phyloP scores from a whole-genome alignment of 1,139 yeast genomes.

The Pichia sp. region DNA sequence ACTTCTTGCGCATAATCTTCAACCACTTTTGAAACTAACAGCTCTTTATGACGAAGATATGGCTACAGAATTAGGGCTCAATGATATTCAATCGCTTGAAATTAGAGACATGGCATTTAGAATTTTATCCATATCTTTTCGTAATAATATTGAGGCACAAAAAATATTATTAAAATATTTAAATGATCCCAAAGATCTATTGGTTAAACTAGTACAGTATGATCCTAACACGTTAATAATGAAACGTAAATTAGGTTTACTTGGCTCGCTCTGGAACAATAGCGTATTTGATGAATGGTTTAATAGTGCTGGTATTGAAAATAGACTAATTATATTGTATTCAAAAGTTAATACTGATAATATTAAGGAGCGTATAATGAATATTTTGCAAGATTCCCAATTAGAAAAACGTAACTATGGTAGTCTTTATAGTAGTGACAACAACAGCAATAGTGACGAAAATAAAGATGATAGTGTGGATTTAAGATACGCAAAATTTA shows the following conservation, averaged over 20 bases:
- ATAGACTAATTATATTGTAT: constrained; percentile 18
- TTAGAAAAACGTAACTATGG: constrained; percentile 17
- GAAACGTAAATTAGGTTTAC: constrained; percentile 25
- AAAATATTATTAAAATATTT: constrained; percentile 20
- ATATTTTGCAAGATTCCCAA: constrained; percentile 37
- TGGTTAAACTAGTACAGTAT: constrained; percentile 11
- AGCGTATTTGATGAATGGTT: constrained; percentile 16
- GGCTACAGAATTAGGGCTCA: constrained; percentile 5
- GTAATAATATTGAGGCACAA: constrained; percentile 70
- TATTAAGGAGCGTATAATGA: constrained; percentile 34
- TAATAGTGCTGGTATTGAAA: constrained; percentile 8
- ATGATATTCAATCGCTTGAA: constrained; percentile 14
- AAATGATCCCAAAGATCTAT: constrained; percentile 15
- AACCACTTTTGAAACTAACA: constrained; percentile 20
- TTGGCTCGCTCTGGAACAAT: constrained; percentile 21
- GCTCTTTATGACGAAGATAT: constrained; percentile 19
- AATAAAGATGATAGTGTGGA: constrained; percentile 2
- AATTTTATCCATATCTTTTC: constrained; percentile 49
- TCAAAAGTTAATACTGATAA: constrained; percentile 18
- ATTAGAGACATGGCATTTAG: constrained; percentile 43
- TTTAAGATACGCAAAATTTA: constrained; percentile 6
- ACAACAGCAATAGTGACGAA: constrained; percentile 13
- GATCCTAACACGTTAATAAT: constrained; percentile 9
- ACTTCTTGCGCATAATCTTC: constrained; percentile 29
- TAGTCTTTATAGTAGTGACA: background rate